Evolutionary conservation across 2,329 filamentous ascomycete species (phyloP), one percentile per base, ranked within the genome.

Genomic region (Aspergillus versicolor): DNA sequence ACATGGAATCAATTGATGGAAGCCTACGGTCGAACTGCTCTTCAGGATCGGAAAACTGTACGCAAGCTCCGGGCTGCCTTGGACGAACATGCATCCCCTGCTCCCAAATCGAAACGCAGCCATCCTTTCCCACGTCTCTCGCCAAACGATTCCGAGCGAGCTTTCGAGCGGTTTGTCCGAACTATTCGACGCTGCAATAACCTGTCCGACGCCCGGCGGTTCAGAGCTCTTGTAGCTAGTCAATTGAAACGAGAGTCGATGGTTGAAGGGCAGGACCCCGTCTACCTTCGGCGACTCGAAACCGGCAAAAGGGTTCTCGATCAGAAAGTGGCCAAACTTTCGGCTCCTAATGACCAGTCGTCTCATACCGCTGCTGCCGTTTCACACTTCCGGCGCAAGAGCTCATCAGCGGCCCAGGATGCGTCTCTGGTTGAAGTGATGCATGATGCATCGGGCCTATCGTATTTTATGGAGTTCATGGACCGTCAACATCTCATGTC

Each of bases 401-500:
- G 65, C 51, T 62, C 82, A n/a, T 88, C 89, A 2, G 83, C 82
- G 44, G 78, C 92, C 40, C 88, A 92, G 62, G 89, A 89, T 65
- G 88, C 88, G 7, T 87, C 90, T 1, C 79, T 97, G 2, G 84
- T 88, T 12, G 92, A 97, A 63, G 82, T 99, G n/a, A 81, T 99
- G 57, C 89, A 92, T 64, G 92, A 95, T 73, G 85, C 94, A 2
- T 89, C 93, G 1, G 93, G 91, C 0, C 81, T 99, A 8, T 97
- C 94, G 2, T 99, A 96, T 71, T 97, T 99, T 77, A 99, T 99
- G 94, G 94, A 99, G 71, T 97, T 92, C 69, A 99, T 99, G 94
- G 94, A 99, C 71, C 87, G 94, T 42, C 89, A 92, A 70, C 83
- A 84, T 15, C 81, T 93, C 24, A 93, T 97, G 88, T 84, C 89